Evolutionary conservation across 257 asterid genomes (phyloP).

Genomic region (Paraleonurus japonicus): DNA sequence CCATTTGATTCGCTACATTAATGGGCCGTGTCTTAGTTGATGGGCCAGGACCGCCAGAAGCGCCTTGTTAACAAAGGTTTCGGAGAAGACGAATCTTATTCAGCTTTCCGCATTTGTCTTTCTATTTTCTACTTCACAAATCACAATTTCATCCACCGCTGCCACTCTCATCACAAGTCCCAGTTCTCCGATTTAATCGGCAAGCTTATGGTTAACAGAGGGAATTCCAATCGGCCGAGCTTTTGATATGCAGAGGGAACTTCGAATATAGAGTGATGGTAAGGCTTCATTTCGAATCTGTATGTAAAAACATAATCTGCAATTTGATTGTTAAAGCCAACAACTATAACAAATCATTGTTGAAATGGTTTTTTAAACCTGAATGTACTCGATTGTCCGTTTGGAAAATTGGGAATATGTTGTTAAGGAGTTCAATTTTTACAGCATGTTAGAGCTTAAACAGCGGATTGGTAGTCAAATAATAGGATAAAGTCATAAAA

Average conservation of each 20-base stretch:
- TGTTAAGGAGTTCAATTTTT: not conserved
- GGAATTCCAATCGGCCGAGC: not conserved
- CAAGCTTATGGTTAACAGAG: not conserved
- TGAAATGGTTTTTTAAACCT: not conserved
- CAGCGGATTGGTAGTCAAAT: not conserved
- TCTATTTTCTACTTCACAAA: not conserved
- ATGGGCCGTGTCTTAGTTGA: no score
- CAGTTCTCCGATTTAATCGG: not conserved
- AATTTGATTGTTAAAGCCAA: not conserved
- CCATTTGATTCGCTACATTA: no score
- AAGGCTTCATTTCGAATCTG: not conserved
- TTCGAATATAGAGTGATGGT: not conserved
- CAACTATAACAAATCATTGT: not conserved
- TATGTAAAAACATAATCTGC: not conserved
- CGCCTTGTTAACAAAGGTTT: no score
- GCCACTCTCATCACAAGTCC: not conserved
- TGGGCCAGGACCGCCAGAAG: not conserved
- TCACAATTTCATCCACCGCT: not conserved
- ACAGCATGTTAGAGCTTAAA: not conserved
- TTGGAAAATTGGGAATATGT: not conserved
- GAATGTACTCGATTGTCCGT: not conserved
- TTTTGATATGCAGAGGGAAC: not conserved
- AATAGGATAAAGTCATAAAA: not conserved
- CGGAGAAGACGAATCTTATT: no score
- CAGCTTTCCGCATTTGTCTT: not conserved